Conservation (phyloP, 306 rosid genomes). For the Vigna mungo region DNA sequence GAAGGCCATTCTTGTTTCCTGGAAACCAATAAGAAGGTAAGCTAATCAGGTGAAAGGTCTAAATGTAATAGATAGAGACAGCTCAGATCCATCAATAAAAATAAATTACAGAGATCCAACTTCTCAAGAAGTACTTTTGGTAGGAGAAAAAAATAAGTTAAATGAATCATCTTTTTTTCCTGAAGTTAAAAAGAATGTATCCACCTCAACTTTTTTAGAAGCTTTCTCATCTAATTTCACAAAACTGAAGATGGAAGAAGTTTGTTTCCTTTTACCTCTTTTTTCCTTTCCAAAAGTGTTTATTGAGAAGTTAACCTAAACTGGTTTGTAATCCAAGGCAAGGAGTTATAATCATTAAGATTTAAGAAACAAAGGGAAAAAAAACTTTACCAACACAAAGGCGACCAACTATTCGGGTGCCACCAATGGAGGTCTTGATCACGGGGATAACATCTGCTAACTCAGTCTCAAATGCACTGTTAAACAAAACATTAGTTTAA, state of each 20-base stretch:
- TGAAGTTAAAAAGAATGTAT: background rate
- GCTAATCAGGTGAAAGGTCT: background rate
- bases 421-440: constrained; percentile 75
- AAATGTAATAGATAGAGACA: constrained; percentile 4
- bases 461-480: constrained; percentile 74
- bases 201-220: background rate
- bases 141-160: background rate
- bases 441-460: constrained; percentile 79
- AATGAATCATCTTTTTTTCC: background rate
- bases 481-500: constrained; percentile 13
- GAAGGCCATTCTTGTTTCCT: constrained; percentile 94
- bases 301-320: background rate
- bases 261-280: background rate
- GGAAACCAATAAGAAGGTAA: constrained; percentile 24
- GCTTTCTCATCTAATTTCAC: background rate
- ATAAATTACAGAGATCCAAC: background rate
- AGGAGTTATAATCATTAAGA: background rate
- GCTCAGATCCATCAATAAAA: constrained; percentile 9
- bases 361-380: background rate
- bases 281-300: background rate
- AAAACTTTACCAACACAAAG: constrained; percentile 68
- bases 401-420: constrained; percentile 82
- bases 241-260: background rate
- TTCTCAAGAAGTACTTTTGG: background rate
- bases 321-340: background rate